phyloP scores from a whole-genome alignment of 331 rosid species.

The Quercus phellos region DNA sequence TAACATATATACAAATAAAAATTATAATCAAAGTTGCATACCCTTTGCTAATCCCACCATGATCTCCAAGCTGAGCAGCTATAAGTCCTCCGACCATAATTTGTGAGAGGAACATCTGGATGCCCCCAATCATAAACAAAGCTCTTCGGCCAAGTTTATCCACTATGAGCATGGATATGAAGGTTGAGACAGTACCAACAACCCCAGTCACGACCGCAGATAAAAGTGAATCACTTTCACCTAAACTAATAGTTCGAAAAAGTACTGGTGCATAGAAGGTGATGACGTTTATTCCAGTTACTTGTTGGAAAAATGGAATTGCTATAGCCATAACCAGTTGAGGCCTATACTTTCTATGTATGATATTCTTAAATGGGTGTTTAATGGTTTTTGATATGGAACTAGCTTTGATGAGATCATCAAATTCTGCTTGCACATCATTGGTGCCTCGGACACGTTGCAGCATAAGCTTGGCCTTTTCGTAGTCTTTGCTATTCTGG shows the following conservation, averaged over 20 bases:
- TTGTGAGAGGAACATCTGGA: constrained; percentile 59
- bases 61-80: constrained; percentile 46
- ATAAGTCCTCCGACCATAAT: constrained; percentile 43
- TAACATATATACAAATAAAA: constrained; percentile 39
- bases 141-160: constrained; percentile 61
- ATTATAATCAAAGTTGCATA: constrained; percentile 44
- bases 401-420: constrained; percentile 49
- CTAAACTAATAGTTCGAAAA: constrained; percentile 57
- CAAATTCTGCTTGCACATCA: constrained; percentile 53
- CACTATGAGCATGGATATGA: constrained; percentile 63
- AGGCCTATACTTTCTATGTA: constrained; percentile 47
- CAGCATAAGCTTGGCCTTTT: constrained; percentile 45
- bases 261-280: constrained; percentile 65
- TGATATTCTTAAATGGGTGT: constrained; percentile 34
- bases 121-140: constrained; percentile 56
- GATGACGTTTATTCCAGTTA: constrained; percentile 71
- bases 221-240: constrained; percentile 60
- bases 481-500: constrained; percentile 36
- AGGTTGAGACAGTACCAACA: constrained; percentile 48
- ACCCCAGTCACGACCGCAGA: constrained; percentile 50
- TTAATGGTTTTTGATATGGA: constrained; percentile 28
- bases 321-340: constrained; percentile 68
- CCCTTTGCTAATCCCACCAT: constrained; percentile 48
- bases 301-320: constrained; percentile 74
- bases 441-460: constrained; percentile 55